A percentile compares a stretch with the other conserved stretches of the same genome.
These are phyloP conservation scores for Aspergillus sp. DNA, from an alignment of 2,329 filamentous ascomycete species.

Conservation along the genomic window DNA sequence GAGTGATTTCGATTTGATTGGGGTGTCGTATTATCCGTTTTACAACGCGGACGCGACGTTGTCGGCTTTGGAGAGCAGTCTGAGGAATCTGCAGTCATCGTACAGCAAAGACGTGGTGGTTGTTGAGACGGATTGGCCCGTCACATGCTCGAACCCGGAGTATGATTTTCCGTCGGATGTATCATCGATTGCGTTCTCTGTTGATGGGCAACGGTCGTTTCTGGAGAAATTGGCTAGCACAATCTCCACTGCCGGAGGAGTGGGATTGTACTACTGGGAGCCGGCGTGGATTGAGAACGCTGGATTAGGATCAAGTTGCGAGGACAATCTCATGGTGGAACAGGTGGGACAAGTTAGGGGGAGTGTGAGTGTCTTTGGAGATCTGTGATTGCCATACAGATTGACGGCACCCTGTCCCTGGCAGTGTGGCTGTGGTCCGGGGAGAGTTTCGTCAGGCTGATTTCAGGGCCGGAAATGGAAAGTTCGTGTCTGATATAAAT, in stretches of 20 bases:
- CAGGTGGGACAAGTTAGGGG: constrained; percentile 46
- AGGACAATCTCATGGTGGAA: constrained; percentile 57
- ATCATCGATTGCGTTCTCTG: constrained; percentile 54
- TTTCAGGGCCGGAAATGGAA: constrained; percentile 2
- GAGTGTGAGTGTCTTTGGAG: constrained; percentile 51
- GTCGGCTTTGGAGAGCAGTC: constrained; percentile 46
- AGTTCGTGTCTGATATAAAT: background rate
- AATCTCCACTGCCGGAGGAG: constrained; percentile 49
- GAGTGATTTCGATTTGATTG: constrained; percentile 63
- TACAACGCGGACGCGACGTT: constrained; percentile 57
- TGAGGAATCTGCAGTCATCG: constrained; percentile 53
- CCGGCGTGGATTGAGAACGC: constrained; percentile 64
- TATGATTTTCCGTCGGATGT: constrained; percentile 57
- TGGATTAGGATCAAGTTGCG: constrained; percentile 58
- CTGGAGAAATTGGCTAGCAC: constrained; percentile 53
- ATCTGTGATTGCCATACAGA: constrained; percentile 5
- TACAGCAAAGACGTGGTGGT: constrained; percentile 64
- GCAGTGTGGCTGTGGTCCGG: background rate
- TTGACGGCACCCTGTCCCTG: background rate
- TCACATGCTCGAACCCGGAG: constrained; percentile 52
- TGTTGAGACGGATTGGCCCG: constrained; percentile 66
- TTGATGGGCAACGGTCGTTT: constrained; percentile 57
- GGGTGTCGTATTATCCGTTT: constrained; percentile 68
- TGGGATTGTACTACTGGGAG: constrained; percentile 67
- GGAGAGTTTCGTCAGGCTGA: constrained; percentile 5